Percentiles rank a stretch among this genome's conserved stretches.
Evolutionary conservation across 495 filamentous ascomycete genomes (phyloP).

Genomic region (Xylaria scruposa): DNA sequence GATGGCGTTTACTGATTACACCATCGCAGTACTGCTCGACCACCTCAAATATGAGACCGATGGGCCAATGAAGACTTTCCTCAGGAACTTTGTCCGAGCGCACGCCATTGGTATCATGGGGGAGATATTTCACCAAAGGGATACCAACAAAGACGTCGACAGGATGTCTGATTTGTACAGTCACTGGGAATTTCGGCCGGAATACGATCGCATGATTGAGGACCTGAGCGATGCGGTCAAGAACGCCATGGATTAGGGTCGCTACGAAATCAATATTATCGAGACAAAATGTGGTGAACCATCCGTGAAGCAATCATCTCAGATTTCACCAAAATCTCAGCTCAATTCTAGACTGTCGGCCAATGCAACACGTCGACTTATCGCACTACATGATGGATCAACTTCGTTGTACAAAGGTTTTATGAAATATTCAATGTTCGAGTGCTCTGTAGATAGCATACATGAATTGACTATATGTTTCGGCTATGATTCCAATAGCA

Average conservation of each 20-base stretch:
- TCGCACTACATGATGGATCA: neutral
- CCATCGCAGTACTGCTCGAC: neutral
- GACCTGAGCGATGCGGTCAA: neutral
- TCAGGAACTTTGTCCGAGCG: neutral
- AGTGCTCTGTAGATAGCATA: neutral
- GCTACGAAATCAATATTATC: neutral
- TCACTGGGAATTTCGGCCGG: neutral
- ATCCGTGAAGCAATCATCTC: constrained; percentile 27
- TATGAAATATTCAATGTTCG: neutral
- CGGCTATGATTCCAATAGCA: neutral
- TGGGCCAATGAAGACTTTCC: neutral
- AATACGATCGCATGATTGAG: neutral
- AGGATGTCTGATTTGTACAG: neutral
- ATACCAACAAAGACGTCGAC: neutral
- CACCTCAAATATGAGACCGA: neutral
- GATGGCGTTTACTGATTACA: neutral
- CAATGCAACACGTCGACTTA: constrained; percentile 29
- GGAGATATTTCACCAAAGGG: neutral
- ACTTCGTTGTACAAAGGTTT: neutral
- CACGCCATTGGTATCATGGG: neutral
- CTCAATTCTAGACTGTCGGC: constrained; percentile 22
- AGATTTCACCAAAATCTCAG: constrained; percentile 34
- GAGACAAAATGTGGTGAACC: neutral
- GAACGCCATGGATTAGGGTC: neutral
- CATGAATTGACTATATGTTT: neutral